Base-by-base conservation (phyloP, 1,284 basidiomycete species). In the Wallemia mellicola region DNA sequence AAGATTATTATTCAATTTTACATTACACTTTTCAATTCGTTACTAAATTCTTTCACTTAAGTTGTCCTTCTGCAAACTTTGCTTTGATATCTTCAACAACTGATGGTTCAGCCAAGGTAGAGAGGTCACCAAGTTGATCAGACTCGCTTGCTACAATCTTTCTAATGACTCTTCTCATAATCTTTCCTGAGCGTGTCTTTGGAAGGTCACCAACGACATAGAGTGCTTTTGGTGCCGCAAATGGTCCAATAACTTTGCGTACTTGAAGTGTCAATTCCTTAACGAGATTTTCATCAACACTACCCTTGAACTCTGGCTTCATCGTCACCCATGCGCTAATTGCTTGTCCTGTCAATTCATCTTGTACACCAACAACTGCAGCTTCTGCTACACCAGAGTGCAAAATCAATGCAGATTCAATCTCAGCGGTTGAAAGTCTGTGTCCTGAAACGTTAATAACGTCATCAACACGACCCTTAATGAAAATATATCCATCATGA, bases 131-230 rank as follows among this genome's bases (percentile, higher is more conserved):
- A 54, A 98, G 79, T 70, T 88, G 83, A 71, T 96, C 89, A 24
- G 79, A 85, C 69, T 96, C 89, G 58, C 86, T 84, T 1, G 85
- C 82, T 56, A 87, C 83, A 68, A 96, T 86, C 79, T 98, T 96
- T 67, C 92, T 79, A 75, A 95, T 78, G 62, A 94, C 83, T 60
- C 92, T 79, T 60, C 89, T 79, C 82, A 95, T 89, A 70, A 88
- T 82, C 80, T 95, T 96, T 54, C 92, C 92, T n/a, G 82, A 86
- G 59, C 91, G 77, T 57, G 92, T 98, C 80, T 96, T 96, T 58
- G 92, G 92, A 61, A 96, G 74, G 71, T 95, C 91, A 33, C 67
- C 65, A 64, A 92, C 83, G 65, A 95, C 74, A 71, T 79, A 81
- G 66, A 95, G 80, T 73, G 82, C 84, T 79, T 94, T 94, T 56